Evolutionary conservation across 2,329 filamentous ascomycete species (phyloP), one percentile per base, ranked within the genome.

Genomic region (Nannizzia gypsea): DNA sequence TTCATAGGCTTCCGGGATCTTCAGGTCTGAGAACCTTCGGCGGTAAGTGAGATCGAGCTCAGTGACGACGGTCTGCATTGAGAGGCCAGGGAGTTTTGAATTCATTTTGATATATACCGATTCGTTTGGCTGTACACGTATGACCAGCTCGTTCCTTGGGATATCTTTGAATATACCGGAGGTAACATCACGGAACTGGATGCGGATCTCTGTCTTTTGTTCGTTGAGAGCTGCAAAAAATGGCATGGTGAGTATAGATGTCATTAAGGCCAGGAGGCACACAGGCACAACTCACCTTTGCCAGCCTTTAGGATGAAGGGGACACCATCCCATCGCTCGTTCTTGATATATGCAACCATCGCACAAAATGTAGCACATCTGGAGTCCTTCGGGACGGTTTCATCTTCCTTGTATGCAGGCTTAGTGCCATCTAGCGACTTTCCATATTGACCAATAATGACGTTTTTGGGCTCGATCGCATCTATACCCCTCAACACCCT

Each of bases 91-190:
- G 62, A 99, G 82, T 82, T 99, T 99, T 31, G 92, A 97, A 86
- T 99, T 99, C 93, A 99, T 99, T 85, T 99, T 99, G 77, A 97
- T 95, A 80, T 99, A 99, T 67, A 99, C 91, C 73, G 89, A 95
- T 82, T 99, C 93, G 79, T 99, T 99, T 69, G 93, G 93, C 80
- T 99, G 93, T 66, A 99, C 95, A 67, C 93, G 91, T 80, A 99
- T 96, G 70, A 99, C 93, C 66, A 99, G 87, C 79, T 99, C 93
- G 80, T 99, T 99, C 67, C 95, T 88, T 62, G 93, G 95, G 71
- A 99, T 99, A 74, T 99, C 92, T 83, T 97, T 97, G 81, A 99
- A 99, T 76, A 99, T 99, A 67, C 95, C 93, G 56, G 91, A 96
- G 22, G 93, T 97, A 65, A 99, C 93, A 73, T 99, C 93, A 82